Base-by-base conservation (phyloP, 805 yeast species). In the Lipomyces lipofer region DNA sequence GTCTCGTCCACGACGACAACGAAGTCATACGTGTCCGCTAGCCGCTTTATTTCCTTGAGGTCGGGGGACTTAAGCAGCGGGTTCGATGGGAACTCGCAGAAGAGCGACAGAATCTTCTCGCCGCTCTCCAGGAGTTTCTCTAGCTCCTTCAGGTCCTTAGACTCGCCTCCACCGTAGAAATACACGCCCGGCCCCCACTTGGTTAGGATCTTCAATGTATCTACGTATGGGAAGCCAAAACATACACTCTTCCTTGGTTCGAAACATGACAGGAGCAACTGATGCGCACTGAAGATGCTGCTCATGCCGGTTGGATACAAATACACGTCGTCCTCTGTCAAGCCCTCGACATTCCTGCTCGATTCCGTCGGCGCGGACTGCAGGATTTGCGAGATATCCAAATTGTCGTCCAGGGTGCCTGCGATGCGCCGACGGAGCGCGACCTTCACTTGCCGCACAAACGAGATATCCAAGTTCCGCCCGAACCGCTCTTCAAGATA, bases 151-250 rank as follows among this genome's bases (percentile, higher is more conserved):
- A 90, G 69, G 9, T 74, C 77, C 22, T 75, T 77, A 53, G 82
- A 85, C 64, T 88, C 95, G 19, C 96, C 97, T 62, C 81, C 74
- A 2, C 97, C 97, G 60, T 84, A 82, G 69, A 90, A 92, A 62
- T 83, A 83, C 36, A 86, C 87, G 33, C 97, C 97, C 2, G 91
- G 87, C 13, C 98, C 97, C 77, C 90, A 94, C 69, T 91, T 92
- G 65, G 79, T 78, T 64, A 94, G 75, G 54, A 94, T 83, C 63
- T 88, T 88, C 52, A 89, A 76, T 0, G 98, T 91, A 69, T 94
- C 98, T 27, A 88, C 94, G 69, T 92, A 94, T 5, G 98, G 97
- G 72, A 91, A 90, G 1, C 99, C 99, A 71, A 88, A 92, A 71
- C 96, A 89, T 1, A 90, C 95, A 1, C 95, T 83, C 68, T 88